These are phyloP conservation scores for Tolypocladium inflatum DNA, from an alignment of 2,329 filamentous ascomycete genomes.

Conservation along the genomic window DNA sequence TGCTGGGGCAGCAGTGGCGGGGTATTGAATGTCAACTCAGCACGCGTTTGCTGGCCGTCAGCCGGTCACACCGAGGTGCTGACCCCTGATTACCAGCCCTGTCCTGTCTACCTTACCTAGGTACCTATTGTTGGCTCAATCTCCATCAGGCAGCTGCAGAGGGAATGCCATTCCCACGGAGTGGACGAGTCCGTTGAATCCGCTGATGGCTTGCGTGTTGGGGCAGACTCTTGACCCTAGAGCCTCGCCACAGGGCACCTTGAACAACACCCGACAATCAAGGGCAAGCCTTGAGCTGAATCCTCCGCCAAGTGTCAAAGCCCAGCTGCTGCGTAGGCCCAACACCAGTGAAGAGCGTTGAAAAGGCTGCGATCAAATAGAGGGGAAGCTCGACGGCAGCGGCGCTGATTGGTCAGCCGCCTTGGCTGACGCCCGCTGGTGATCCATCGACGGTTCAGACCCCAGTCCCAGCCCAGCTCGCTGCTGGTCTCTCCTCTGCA, in stretches of 20 bases:
- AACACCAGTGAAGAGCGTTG: neutral
- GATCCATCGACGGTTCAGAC: neutral
- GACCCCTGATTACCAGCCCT: neutral
- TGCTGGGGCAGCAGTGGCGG: neutral
- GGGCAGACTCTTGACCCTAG: neutral
- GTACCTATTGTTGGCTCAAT: neutral
- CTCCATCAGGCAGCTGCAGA: neutral
- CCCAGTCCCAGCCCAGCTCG: neutral
- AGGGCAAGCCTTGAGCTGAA: neutral
- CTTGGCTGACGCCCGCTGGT: neutral
- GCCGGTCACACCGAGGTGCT: neutral
- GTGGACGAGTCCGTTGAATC: neutral
- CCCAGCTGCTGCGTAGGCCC: neutral
- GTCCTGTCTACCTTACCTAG: too few species aligned
- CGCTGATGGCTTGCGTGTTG: neutral
- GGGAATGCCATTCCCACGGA: neutral
- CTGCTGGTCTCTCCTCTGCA: constrained; percentile 6
- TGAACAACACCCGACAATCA: neutral
- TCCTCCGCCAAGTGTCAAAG: neutral
- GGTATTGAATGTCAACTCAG: neutral
- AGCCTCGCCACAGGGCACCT: neutral
- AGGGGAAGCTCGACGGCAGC: constrained; percentile 1
- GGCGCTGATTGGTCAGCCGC: constrained; percentile 3
- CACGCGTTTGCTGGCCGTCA: neutral
- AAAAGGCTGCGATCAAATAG: neutral